Percentiles rank a stretch among this genome's conserved stretches.
phyloP scores from a whole-genome alignment of 2,329 filamentous ascomycete genomes.

The Colletotrichum sp. region DNA sequence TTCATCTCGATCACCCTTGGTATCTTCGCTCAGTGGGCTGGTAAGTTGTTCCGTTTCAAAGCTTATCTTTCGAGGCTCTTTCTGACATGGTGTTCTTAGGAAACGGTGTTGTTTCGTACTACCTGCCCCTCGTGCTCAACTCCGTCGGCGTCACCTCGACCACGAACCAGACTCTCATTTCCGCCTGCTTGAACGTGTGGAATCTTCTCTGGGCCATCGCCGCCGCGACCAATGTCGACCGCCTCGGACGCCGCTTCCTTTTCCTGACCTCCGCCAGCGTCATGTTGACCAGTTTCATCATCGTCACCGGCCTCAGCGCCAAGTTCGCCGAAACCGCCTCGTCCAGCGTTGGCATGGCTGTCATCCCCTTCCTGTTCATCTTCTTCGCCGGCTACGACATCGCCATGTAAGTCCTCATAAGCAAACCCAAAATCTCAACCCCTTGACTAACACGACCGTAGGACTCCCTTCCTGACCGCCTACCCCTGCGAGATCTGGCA shows the following conservation, averaged over 20 bases:
- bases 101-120: constrained; percentile 35
- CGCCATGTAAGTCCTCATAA: neutral
- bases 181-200: constrained; percentile 17
- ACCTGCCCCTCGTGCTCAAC: constrained; percentile 25
- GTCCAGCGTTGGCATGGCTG: constrained; percentile 27
- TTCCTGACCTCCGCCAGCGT: constrained; percentile 13
- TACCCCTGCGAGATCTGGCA: constrained; percentile 20
- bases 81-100: accelerated
- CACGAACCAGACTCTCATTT: constrained; percentile 41
- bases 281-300: constrained; percentile 14
- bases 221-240: constrained; percentile 17
- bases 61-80: accelerated
- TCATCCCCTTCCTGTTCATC: constrained; percentile 44
- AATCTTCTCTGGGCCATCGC: constrained; percentile 17
- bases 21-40: constrained; percentile 30
- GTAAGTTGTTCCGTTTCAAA: neutral
- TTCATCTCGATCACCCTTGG: constrained; percentile 34
- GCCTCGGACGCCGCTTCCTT: constrained; percentile 10
- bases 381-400: constrained; percentile 35
- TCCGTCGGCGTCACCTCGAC: constrained; percentile 33
- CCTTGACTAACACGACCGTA: neutral
- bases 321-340: constrained; percentile 24
- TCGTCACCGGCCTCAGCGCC: constrained; percentile 16
- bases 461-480: constrained; percentile 6
- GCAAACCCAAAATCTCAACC: too few species aligned